A percentile compares a stretch with the other conserved stretches of the same genome.
Evolutionary conservation across 306 rosid genomes (phyloP).

Genomic region (Castanopsis chinensis): DNA sequence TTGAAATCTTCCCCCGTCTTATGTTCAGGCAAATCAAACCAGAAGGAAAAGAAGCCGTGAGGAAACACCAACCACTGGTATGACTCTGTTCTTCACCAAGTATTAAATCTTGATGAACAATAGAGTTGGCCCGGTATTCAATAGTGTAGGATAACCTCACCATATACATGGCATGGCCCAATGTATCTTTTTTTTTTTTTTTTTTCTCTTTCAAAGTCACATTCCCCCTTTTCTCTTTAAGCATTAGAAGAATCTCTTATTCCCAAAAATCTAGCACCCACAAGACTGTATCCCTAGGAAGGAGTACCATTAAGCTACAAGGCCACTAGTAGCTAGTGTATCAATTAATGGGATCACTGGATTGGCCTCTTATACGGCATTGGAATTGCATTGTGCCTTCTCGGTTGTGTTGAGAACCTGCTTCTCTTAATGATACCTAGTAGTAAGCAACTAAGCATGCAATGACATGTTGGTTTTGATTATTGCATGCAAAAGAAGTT

Average conservation of each 20-base stretch:
- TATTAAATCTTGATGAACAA: constrained; percentile 25
- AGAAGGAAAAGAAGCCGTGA: constrained; percentile 80
- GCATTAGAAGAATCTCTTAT: neutral
- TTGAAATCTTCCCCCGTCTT: constrained; percentile 28
- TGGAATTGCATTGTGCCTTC: neutral
- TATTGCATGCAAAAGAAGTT: neutral
- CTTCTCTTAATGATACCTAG: neutral
- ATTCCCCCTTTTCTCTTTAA: neutral
- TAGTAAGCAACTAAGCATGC: neutral
- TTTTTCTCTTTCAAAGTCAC: neutral
- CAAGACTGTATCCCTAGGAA: neutral
- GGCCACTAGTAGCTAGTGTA: neutral
- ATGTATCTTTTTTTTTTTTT: neutral
- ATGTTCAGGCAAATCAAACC: constrained; percentile 66
- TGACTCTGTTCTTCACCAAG: constrained; percentile 35
- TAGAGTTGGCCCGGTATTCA: constrained; percentile 22
- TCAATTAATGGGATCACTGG: neutral
- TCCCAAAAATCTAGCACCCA: neutral
- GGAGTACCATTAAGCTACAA: neutral
- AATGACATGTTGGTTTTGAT: neutral
- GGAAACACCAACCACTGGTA: constrained; percentile 77
- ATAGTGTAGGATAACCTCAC: constrained; percentile 8
- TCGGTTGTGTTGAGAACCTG: neutral
- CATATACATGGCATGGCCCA: constrained; percentile 10
- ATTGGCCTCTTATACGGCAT: neutral